Percentiles rank a stretch among this genome's conserved stretches.
phyloP scores from a whole-genome alignment of 306 rosid species.

The Vigna angularis region DNA sequence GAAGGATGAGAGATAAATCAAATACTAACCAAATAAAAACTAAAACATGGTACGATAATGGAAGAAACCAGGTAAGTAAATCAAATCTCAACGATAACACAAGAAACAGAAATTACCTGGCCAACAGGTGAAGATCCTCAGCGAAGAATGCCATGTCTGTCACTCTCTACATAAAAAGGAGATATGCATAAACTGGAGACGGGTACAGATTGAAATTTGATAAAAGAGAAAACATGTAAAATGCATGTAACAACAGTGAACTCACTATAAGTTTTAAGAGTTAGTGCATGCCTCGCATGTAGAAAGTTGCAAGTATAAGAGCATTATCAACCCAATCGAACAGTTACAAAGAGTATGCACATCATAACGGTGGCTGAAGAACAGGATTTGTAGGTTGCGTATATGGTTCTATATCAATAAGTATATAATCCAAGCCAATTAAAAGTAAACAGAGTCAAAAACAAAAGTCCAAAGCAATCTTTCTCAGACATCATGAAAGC shows the following conservation, averaged over 20 bases:
- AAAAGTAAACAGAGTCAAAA: slow-evolving; percentile 29
- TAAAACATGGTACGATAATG: not conserved
- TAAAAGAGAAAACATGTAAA: slow-evolving; percentile 18
- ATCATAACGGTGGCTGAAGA: not conserved
- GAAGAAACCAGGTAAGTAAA: not conserved
- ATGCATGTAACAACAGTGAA: slow-evolving; percentile 32
- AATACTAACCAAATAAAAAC: not conserved
- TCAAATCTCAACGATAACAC: not conserved
- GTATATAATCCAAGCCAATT: slow-evolving; percentile 21
- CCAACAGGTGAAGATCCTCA: slow-evolving; percentile 79
- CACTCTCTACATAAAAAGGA: slow-evolving; percentile 60
- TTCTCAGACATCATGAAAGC: slow-evolving; percentile 20
- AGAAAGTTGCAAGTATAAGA: slow-evolving; percentile 26
- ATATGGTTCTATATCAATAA: slow-evolving; percentile 8
- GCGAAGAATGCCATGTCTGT: slow-evolving; percentile 81
- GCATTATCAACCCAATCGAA: slow-evolving; percentile 23
- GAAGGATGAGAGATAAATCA: not conserved
- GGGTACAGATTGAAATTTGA: slow-evolving; percentile 7
- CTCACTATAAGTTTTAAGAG: not conserved
- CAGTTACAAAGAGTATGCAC: slow-evolving; percentile 4
- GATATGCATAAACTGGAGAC: slow-evolving; percentile 26
- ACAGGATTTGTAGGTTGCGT: slow-evolving; percentile 6
- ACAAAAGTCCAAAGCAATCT: slow-evolving; percentile 1
- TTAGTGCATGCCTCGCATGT: slow-evolving; percentile 5
- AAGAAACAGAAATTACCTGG: slow-evolving; percentile 57